Evolutionary conservation across 805 yeast genomes (phyloP).

Genomic region (Schizosaccharomyces japonicus): DNA sequence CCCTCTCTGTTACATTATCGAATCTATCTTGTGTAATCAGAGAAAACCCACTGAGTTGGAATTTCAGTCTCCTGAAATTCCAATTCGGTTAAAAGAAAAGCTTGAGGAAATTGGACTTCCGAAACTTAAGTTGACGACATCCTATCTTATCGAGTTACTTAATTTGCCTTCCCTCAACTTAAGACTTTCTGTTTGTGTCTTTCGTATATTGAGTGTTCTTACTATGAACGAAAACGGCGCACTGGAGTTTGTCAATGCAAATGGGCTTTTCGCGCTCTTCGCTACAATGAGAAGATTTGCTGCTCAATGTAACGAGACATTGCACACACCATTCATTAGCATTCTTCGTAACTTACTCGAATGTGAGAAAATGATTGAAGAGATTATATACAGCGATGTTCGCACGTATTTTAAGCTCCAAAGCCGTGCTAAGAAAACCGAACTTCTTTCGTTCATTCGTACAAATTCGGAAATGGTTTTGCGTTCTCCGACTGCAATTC

Average conservation of each 20-base stretch:
- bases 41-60: not conserved
- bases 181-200: too few relatives aligned
- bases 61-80: not conserved
- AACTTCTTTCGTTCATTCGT: not conserved
- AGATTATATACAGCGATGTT: not conserved
- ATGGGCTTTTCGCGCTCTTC: not conserved
- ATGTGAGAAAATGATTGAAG: not conserved
- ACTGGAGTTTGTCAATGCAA: not conserved
- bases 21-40: not conserved
- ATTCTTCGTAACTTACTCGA: not conserved
- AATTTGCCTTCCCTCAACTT: too few relatives aligned
- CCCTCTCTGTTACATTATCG: not conserved
- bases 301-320: not conserved
- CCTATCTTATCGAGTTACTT: too few relatives aligned
- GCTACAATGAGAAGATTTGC: not conserved
- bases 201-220: not conserved
- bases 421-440: conserved; percentile 8
- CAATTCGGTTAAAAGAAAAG: too few relatives aligned
- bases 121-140: too few relatives aligned
- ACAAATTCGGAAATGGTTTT: conserved; percentile 4
- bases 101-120: too few relatives aligned
- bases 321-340: not conserved
- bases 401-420: conserved; percentile 9
- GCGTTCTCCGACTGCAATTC: conserved; percentile 8
- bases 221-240: not conserved